A percentile compares a stretch with the other conserved stretches of the same genome.
Conservation (phyloP, 805 yeast species). For the Helenozyma rhizophorensis region DNA sequence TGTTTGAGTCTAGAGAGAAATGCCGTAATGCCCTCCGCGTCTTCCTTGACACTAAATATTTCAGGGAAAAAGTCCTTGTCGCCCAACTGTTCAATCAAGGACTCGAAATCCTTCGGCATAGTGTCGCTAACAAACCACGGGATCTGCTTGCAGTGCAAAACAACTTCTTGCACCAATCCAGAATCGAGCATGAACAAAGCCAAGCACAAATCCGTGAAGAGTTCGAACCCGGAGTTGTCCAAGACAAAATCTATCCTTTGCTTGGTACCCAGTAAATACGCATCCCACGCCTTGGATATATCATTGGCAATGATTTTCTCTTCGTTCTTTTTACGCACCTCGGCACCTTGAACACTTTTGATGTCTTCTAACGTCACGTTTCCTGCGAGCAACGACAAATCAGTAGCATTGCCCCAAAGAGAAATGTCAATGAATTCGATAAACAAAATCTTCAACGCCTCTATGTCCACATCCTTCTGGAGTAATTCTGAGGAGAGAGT, state of each 20-base stretch:
- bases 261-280: conserved; percentile 27
- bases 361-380: conserved; percentile 82
- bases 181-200: conserved; percentile 51
- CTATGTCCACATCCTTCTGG: conserved; percentile 24
- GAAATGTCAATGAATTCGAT: conserved; percentile 84
- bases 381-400: conserved; percentile 81
- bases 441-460: conserved; percentile 54
- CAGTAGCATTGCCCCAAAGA: conserved; percentile 98
- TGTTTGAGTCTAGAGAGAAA: conserved; percentile 19
- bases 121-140: conserved; percentile 99
- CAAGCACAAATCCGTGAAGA: conserved; percentile 73
- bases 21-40: conserved; percentile 18
- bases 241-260: conserved; percentile 75
- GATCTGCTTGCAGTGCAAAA: conserved; percentile 80
- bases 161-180: conserved; percentile 57
- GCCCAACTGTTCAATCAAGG: conserved; percentile 52
- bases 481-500: conserved; percentile 32
- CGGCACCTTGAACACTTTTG: conserved; percentile 86
- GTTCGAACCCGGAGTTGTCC: conserved; percentile 94
- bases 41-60: conserved; percentile 16
- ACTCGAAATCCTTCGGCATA: conserved; percentile 71
- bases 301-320: conserved; percentile 77
- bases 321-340: conserved; percentile 76
- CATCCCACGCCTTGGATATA: conserved; percentile 61
- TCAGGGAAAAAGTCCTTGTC: conserved; percentile 50